Base-by-base conservation (phyloP, 2,329 filamentous ascomycete species). In the Botrytis aclada region DNA sequence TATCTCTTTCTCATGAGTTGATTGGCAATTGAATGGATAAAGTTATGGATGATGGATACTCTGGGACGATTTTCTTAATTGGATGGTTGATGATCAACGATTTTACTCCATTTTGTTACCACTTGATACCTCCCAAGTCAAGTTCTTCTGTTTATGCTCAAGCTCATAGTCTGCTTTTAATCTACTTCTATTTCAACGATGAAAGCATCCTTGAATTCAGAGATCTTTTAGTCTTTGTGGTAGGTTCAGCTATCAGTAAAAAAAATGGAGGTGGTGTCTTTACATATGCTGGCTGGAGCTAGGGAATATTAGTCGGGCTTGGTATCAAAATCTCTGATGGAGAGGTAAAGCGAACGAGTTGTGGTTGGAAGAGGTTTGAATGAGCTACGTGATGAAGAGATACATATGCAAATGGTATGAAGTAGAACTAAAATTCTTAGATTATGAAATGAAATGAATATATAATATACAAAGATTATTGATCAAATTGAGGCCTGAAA, bases 111-210 rank as follows among this genome's bases (percentile, higher is more conserved):
- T 14, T 16, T 8, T 29, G 41, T 67, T 56, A 18, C 25, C 14
- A 32, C 16, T 25, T 18, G 25, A 10, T 56, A 41, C 18, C 9
- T 18, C 25, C 10, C 10, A 12, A 54, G 34, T 54, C 34, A 54
- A 54, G 47, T 25, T 41, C 25, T 56, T 54, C 47, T 54, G 25
- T 34, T 9, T 39, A n/a, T 34, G 34, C 34, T 61, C n/a, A 43
- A 8, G 61, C 37, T 67, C 47, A 41, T 32, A 12, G 32, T n/a
- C 54, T 56, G 6, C n/a, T 67, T 39, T 56, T 67, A 34, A 41
- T 37, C 56, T 67, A 67, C 54, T 67, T 41, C 16, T 4, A 16
- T 25, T 67, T 67, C 41, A 41, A 67, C 39, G 65, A 66, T 51
- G 43, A 25, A 22, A 29, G 12, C 37, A 39, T 41, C 54, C 25